phyloP scores from a whole-genome alignment of 805 yeast species.

The Diddensiella transvaalensis region DNA sequence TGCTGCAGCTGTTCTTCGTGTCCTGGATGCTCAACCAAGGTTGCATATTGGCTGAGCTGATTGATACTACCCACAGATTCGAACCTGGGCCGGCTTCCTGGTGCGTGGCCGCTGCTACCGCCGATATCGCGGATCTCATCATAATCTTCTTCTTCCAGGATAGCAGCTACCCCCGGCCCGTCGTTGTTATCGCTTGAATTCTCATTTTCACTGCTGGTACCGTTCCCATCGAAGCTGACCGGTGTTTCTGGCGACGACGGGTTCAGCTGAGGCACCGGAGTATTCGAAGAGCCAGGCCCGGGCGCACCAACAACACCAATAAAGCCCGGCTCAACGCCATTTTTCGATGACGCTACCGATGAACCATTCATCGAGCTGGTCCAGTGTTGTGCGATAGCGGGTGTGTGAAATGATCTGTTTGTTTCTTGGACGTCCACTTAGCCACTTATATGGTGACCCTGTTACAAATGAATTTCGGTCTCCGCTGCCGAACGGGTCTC shows the following conservation, averaged over 20 bases:
- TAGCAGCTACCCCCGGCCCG: neutral
- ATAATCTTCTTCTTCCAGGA: neutral
- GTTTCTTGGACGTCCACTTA: too few species aligned
- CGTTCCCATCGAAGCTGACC: neutral
- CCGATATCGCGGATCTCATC: neutral
- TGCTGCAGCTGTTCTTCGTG: neutral
- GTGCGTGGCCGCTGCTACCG: neutral
- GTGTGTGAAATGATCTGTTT: too few species aligned
- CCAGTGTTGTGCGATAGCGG: too few species aligned
- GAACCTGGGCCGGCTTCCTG: neutral
- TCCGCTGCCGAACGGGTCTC: too few species aligned
- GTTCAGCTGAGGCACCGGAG: neutral
- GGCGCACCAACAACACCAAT: neutral
- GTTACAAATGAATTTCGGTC: too few species aligned
- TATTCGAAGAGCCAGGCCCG: neutral
- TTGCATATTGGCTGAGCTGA: conserved; percentile 6
- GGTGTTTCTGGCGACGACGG: neutral
- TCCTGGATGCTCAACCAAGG: conserved; percentile 16
- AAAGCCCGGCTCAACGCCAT: neutral
- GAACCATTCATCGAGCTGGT: neutral
- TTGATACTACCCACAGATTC: neutral
- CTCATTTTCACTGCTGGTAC: neutral
- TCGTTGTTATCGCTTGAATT: neutral
- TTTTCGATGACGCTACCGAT: neutral
- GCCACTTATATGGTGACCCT: too few species aligned